phyloP scores from a whole-genome alignment of 345 rosid species.

The Isatis tinctoria region DNA sequence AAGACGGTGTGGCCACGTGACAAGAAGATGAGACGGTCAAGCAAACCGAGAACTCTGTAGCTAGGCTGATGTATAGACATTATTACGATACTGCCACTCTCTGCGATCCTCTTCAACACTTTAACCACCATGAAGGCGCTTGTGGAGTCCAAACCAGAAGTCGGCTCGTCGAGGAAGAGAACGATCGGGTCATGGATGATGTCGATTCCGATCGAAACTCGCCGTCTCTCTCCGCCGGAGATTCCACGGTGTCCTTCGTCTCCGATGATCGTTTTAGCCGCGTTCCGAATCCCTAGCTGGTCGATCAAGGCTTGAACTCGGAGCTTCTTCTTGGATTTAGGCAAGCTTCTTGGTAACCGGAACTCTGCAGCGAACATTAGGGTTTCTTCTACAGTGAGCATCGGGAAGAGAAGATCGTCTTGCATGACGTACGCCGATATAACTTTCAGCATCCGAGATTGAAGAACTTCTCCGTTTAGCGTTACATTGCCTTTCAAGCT shows the following conservation, averaged over 20 bases:
- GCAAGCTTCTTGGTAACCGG: constrained; percentile 65
- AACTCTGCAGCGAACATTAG: constrained; percentile 92
- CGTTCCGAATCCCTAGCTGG: constrained; percentile 79
- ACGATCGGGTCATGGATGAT: constrained; percentile 88
- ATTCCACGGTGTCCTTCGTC: constrained; percentile 97
- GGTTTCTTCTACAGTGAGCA: constrained; percentile 90
- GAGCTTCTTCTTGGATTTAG: constrained; percentile 67
- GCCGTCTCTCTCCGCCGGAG: constrained; percentile 87
- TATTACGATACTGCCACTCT: constrained; percentile 81
- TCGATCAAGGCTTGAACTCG: constrained; percentile 84
- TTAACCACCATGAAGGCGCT: constrained; percentile 95
- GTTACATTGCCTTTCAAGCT: constrained; percentile 65
- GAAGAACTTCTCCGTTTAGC: constrained; percentile 68
- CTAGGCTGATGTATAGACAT: constrained; percentile 96
- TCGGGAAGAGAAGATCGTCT: constrained; percentile 78
- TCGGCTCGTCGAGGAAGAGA: constrained; percentile 88
- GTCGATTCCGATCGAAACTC: constrained; percentile 90
- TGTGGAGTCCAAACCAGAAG: constrained; percentile 92
- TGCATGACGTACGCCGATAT: constrained; percentile 96
- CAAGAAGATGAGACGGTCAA: constrained; percentile 50
- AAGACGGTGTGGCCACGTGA: constrained; percentile 59
- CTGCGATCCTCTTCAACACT: constrained; percentile 78
- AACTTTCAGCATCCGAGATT: constrained; percentile 70
- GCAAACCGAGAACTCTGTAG: constrained; percentile 55
- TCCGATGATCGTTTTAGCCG: constrained; percentile 81